Evolutionary conservation across 2,329 filamentous ascomycete genomes (phyloP), one percentile per base, ranked within the genome.

Genomic region (Trichoderma sp.): DNA sequence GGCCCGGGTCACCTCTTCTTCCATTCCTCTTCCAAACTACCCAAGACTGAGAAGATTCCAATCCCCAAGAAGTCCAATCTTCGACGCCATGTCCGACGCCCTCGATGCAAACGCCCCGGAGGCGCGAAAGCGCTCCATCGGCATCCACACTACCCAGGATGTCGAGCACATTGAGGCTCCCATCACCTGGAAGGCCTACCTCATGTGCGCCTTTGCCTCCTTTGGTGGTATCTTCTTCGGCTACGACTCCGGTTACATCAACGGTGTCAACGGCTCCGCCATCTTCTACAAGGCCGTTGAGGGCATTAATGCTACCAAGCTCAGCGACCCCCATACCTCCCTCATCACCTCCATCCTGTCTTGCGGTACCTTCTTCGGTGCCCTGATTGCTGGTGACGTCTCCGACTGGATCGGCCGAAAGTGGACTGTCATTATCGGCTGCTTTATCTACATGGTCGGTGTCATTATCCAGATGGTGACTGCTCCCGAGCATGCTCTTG

Each of bases 151-250:
- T 67, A 82, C 84, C 70, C 74, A 80, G 70, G 84, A 90, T 77
- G 80, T 89, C 70, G 80, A 82, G 72, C 82, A 84, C 70, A 84
- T 90, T 75, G 89, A 91, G 82, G 89, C 89, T 13, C 88, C 89
- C 72, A 85, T 91, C 73, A 91, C 89, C 71, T 80, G 86, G 79
- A 88, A 89, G 82, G 89, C 89, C 67, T 91, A 91, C 78, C 70
- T 90, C 60, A 85, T 91, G 75, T 91, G 89, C 78, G 89, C 87
- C 71, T 91, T 91, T 71, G 89, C 89, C 69, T 87, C 89, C 37
- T 90, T 91, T 70, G 89, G 89, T 74, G 89, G 87, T 78, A 90
- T 92, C 80, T 90, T 92, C 82, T 91, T 92, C 79, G 91, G 91
- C 59, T 93, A 91, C 79, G 91, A 93, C 74, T 91, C 90, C 50